Evolutionary conservation across 2,329 filamentous ascomycete genomes (phyloP).

Genomic region (Penicillium paneum): DNA sequence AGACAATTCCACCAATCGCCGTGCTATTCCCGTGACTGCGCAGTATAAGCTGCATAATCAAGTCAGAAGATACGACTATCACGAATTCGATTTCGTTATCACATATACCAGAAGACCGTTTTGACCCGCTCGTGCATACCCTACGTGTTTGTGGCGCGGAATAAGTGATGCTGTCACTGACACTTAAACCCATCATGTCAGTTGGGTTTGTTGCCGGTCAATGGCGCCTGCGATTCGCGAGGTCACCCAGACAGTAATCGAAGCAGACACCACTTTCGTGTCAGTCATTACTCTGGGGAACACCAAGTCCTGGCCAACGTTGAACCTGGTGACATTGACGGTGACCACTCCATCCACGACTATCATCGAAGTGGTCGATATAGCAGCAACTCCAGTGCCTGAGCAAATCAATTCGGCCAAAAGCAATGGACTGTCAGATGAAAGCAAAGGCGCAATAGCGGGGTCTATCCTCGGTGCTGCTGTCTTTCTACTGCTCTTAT

Average conservation of each 20-base stretch:
- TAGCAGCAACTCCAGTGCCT: neutral
- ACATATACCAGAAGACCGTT: neutral
- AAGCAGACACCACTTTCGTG: neutral
- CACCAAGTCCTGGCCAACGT: neutral
- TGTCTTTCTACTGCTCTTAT: neutral
- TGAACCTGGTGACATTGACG: neutral
- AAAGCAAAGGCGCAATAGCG: constrained; percentile 1
- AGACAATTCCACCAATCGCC: neutral
- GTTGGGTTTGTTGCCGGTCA: neutral
- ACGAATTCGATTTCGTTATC: neutral
- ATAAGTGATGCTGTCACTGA: neutral
- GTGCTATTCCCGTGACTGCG: neutral
- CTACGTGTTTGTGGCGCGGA: constrained; percentile 1
- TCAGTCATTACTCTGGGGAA: neutral
- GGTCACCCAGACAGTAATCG: neutral
- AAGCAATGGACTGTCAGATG: neutral
- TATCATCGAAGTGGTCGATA: neutral
- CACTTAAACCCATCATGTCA: neutral
- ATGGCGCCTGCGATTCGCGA: constrained; percentile 6
- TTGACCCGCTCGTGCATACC: constrained; percentile 4
- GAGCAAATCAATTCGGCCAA: neutral
- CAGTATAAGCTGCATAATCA: constrained; percentile 6
- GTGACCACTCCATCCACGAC: neutral
- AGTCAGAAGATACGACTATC: neutral
- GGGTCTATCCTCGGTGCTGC: neutral